Evolutionary conservation across 2,329 filamentous ascomycete species (phyloP).

Genomic region (Exophiala sp.): DNA sequence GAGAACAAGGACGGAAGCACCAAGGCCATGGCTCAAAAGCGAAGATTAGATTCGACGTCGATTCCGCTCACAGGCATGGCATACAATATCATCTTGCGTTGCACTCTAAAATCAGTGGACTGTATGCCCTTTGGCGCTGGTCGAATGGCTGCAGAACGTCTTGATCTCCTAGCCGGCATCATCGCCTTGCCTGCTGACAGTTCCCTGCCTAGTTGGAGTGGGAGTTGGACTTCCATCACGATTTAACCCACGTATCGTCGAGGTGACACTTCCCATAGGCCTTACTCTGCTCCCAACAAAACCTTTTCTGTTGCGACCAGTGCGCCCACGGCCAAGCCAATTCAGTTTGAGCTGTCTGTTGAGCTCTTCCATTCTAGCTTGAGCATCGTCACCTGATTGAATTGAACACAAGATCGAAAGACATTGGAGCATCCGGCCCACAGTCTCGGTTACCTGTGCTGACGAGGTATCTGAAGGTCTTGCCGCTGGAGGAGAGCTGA

Average conservation of each 20-base stretch:
- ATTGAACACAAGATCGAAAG: conserved; percentile 83
- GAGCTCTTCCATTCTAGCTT: conserved; percentile 76
- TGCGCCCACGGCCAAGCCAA: conserved; percentile 87
- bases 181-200: conserved; percentile 24
- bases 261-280: conserved; percentile 17
- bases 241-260: conserved; percentile 21
- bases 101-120: no score
- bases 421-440: conserved; percentile 93
- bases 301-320: conserved; percentile 81
- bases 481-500: conserved; percentile 37
- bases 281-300: conserved; percentile 69
- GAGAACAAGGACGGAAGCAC: no score
- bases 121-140: no score
- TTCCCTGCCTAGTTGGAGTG: conserved; percentile 30
- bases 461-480: conserved; percentile 46
- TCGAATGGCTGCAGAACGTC: no score
- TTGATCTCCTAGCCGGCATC: conserved; percentile 3
- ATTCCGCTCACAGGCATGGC: no score
- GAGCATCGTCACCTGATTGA: conserved; percentile 66
- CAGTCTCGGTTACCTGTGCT: conserved; percentile 85
- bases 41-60: no score
- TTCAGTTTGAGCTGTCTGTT: conserved; percentile 90
- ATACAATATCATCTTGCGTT: no score
- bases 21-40: no score
- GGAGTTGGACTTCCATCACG: conserved; percentile 30